phyloP scores from a whole-genome alignment of 2,329 filamentous ascomycete species.

The Leptographium wingfieldii region DNA sequence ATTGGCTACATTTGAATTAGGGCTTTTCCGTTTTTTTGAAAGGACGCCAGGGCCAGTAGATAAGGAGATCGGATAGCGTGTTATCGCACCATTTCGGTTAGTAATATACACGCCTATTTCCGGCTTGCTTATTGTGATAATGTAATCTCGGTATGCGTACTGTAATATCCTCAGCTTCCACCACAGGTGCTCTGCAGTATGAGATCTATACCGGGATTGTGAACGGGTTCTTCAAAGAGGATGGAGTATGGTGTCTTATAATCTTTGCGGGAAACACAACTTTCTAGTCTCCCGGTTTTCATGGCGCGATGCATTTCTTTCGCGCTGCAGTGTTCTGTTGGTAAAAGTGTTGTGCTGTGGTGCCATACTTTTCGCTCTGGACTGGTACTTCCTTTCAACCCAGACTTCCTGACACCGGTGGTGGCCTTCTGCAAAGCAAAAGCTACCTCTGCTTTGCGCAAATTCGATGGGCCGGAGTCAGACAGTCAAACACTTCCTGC shows the following conservation, averaged over 20 bases:
- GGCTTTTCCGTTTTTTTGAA: constrained; percentile 9
- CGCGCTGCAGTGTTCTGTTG: background rate
- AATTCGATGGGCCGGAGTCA: background rate
- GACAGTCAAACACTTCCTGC: background rate
- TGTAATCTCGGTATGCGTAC: background rate
- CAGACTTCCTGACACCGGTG: background rate
- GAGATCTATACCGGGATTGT: too few species aligned
- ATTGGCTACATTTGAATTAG: constrained; percentile 9
- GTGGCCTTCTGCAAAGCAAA: background rate
- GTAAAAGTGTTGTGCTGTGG: background rate
- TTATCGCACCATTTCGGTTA: background rate
- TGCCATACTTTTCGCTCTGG: background rate
- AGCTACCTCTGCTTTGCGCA: background rate
- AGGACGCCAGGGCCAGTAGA: constrained; percentile 3
- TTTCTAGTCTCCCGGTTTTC: too few species aligned
- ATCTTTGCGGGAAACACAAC: too few species aligned
- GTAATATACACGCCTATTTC: background rate
- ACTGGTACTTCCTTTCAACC: background rate
- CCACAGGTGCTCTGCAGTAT: too few species aligned
- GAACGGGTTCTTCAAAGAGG: too few species aligned
- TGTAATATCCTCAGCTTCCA: too few species aligned
- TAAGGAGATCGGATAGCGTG: background rate
- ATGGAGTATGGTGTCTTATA: too few species aligned
- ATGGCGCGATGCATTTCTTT: too few species aligned
- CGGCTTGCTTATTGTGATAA: background rate